Evolutionary conservation across 352 stramenopile species (phyloP), one percentile per base, ranked within the genome.

Genomic region (Phytophthora sp.): DNA sequence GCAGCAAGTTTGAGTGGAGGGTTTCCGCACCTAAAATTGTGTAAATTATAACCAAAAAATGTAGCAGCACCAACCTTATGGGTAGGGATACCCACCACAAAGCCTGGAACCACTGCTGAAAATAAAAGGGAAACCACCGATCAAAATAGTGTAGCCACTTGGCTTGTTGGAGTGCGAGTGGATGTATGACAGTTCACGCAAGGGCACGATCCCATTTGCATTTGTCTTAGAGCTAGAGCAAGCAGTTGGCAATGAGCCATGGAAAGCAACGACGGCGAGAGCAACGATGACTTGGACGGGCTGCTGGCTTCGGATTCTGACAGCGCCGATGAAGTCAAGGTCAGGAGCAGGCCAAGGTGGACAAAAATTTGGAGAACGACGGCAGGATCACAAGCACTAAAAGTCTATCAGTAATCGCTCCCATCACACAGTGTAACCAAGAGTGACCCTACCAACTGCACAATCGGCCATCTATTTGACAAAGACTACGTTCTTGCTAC

Each of bases 391-490:
- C 13, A 20, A 6, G 18, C 16, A 6, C 20, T 33, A 18, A 23
- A 44, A 15, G 27, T 15, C 13, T 54, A 41, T 24, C 27, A 29
- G 42, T 2, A 31, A 21, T 30, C 18, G 8, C 29, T 55, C n/a
- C 47, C 47, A 0, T 42, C 30, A 3, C 47, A 55, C 18, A 42
- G 30, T 20, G 42, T 55, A 35, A 21, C 24, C 11, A 55, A 41
- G 36, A 26, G 30, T n/a, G 16, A 42, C 9, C 26, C 27, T 30
- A 44, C 8, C 30, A 18, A 5, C 30, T 55, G 30, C 4, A 33
- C 20, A 20, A 55, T 55, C 12, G 30, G 42, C 8, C 47, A 55
- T 44, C 15, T 60, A 16, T 52, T 50, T 23, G 35, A 36, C 23
- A 44, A 31, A 30, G 47, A 55, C 7, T 44, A 55, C 4, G 27